phyloP scores from a whole-genome alignment of 768 basidiomycete species.

The Mycena maculata region DNA sequence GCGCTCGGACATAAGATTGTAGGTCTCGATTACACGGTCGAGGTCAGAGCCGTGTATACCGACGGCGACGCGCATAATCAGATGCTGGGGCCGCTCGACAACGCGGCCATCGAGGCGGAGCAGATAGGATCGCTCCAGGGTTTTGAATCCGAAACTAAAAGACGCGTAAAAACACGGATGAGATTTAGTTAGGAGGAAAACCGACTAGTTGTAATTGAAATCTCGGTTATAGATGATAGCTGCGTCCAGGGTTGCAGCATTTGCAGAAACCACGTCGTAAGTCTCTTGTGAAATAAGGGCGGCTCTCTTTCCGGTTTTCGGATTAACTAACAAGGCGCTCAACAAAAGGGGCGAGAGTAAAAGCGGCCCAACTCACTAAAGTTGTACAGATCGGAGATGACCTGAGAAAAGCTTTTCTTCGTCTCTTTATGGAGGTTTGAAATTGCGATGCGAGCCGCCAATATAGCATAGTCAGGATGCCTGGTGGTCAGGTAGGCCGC shows the following conservation, averaged over 20 bases:
- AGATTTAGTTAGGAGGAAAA: constrained; percentile 4
- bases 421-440: constrained; percentile 99
- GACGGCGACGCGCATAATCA: constrained; percentile 99
- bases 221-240: constrained; percentile 98
- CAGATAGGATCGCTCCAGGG: constrained; percentile 96
- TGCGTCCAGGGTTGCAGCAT: constrained; percentile 87
- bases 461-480: constrained; percentile 97
- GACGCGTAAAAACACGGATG: neutral
- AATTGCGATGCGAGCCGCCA: constrained; percentile 98
- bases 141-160: constrained; percentile 96
- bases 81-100: constrained; percentile 97
- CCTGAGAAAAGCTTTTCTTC: constrained; percentile 94
- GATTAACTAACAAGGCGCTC: constrained; percentile 74
- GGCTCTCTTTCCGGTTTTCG: constrained; percentile 89
- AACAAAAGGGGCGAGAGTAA: neutral
- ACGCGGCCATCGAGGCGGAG: constrained; percentile 94
- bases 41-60: constrained; percentile 94
- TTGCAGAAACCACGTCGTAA: constrained; percentile 84
- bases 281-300: constrained; percentile 93
- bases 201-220: constrained; percentile 96
- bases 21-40: constrained; percentile 90
- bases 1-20: constrained; percentile 96
- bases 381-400: constrained; percentile 89
- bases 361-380: constrained; percentile 69
- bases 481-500: constrained; percentile 97